Evolutionary conservation across 2,329 filamentous ascomycete genomes (phyloP).

Genomic region (Akanthomyces uredinophilus): DNA sequence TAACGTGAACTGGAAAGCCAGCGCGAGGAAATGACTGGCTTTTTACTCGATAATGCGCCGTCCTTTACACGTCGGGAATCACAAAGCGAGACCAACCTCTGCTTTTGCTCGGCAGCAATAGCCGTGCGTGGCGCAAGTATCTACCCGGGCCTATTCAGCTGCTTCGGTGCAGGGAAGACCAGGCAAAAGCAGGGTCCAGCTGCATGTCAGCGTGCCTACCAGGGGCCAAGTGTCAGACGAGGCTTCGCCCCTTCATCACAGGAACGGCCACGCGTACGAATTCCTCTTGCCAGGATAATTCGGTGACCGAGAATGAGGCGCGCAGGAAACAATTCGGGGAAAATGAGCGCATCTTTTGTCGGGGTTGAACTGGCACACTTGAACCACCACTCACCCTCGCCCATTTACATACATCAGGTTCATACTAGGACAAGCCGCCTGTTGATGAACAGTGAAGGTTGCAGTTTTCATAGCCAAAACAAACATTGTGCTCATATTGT

Average conservation of each 20-base stretch:
- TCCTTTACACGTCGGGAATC: background rate
- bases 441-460: too few species aligned
- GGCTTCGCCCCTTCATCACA: background rate
- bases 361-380: too few species aligned
- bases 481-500: background rate
- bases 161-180: background rate
- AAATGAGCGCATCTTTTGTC: background rate
- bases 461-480: too few species aligned
- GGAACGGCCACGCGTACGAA: background rate
- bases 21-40: too few species aligned
- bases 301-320: background rate
- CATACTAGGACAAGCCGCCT: too few species aligned
- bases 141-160: background rate
- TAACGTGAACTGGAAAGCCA: too few species aligned
- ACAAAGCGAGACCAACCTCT: background rate
- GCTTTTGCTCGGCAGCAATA: background rate
- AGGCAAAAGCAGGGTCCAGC: background rate
- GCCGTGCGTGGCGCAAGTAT: background rate
- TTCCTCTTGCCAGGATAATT: background rate
- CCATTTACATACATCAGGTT: too few species aligned
- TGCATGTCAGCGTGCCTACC: background rate
- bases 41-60: background rate
- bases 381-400: too few species aligned
- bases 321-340: background rate
- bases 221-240: background rate